Evolutionary conservation across 306 rosid species (phyloP).

Genomic region (Trifolium fragiferum): DNA sequence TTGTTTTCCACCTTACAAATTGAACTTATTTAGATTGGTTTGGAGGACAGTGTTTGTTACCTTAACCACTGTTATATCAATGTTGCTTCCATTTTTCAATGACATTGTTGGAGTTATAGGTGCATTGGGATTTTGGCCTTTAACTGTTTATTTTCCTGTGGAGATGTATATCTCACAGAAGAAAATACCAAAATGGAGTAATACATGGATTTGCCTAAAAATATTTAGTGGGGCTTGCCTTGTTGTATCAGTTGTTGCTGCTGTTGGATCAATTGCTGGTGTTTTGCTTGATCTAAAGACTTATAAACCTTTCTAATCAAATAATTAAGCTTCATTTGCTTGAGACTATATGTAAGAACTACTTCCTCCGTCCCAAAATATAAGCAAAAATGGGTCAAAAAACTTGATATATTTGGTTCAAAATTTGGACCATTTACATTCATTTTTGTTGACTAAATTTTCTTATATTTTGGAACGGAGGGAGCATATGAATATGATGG

Average conservation of each 20-base stretch:
- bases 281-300: slow-evolving; percentile 59
- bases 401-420: too few species aligned
- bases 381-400: too few species aligned
- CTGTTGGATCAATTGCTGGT: slow-evolving; percentile 80
- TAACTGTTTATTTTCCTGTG: slow-evolving; percentile 76
- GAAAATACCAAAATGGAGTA: slow-evolving; percentile 78
- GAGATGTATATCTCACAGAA: slow-evolving; percentile 75
- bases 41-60: slow-evolving; percentile 73
- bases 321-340: slow-evolving; percentile 36
- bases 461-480: too few species aligned
- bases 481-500: background rate
- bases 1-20: slow-evolving; percentile 44
- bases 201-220: slow-evolving; percentile 67
- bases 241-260: slow-evolving; percentile 55
- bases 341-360: too few species aligned
- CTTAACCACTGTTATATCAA: slow-evolving; percentile 64
- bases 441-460: too few species aligned
- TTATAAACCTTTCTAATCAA: slow-evolving; percentile 62
- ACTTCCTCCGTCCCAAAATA: too few species aligned
- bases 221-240: slow-evolving; percentile 62
- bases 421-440: too few species aligned
- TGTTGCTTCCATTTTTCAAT: slow-evolving; percentile 86
- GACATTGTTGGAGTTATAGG: slow-evolving; percentile 83
- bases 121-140: slow-evolving; percentile 84
- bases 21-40: slow-evolving; percentile 58